Conservation (phyloP, 2,329 filamentous ascomycete species). For the Fusarium abutilonis region DNA sequence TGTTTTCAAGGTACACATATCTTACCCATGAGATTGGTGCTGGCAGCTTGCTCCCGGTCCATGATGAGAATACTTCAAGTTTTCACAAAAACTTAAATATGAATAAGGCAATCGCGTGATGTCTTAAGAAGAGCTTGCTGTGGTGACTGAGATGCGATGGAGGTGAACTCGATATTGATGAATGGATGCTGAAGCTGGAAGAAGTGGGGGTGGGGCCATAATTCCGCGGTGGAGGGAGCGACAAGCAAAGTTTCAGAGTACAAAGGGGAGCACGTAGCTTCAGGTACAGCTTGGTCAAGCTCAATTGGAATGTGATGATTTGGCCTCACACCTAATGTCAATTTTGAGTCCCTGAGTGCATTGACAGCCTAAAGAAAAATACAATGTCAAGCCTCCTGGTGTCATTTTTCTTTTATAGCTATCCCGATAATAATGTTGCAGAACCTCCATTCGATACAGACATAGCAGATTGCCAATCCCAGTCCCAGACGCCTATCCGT, state of each 20-base stretch:
- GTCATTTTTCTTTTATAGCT: constrained; percentile 18
- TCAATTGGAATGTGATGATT: constrained; percentile 19
- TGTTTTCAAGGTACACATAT: not conserved
- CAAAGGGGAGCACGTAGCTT: no score
- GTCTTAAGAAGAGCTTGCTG: not conserved
- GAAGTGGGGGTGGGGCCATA: constrained; percentile 37
- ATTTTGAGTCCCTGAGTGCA: not conserved
- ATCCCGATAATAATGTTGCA: constrained; percentile 26
- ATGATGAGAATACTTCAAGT: constrained; percentile 29
- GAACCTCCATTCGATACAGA: constrained; percentile 33
- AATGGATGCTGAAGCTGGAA: constrained; percentile 16
- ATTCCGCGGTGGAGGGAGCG: constrained; percentile 34
- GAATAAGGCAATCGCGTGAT: not conserved
- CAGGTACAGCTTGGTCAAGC: not conserved
- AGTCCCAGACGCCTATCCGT: constrained; percentile 35
- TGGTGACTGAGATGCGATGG: constrained; percentile 10
- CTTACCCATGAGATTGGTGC: constrained; percentile 53
- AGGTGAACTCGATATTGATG: constrained; percentile 25
- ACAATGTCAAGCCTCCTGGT: not conserved
- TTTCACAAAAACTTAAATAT: not conserved
- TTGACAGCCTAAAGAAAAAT: not conserved
- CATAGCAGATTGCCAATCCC: constrained; percentile 37
- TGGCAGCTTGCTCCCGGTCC: constrained; percentile 48
- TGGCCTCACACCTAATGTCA: not conserved
- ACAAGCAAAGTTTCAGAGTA: no score